Evolutionary conservation across 2,329 filamentous ascomycete species (phyloP).

Genomic region (Trichoderma endophyticum): DNA sequence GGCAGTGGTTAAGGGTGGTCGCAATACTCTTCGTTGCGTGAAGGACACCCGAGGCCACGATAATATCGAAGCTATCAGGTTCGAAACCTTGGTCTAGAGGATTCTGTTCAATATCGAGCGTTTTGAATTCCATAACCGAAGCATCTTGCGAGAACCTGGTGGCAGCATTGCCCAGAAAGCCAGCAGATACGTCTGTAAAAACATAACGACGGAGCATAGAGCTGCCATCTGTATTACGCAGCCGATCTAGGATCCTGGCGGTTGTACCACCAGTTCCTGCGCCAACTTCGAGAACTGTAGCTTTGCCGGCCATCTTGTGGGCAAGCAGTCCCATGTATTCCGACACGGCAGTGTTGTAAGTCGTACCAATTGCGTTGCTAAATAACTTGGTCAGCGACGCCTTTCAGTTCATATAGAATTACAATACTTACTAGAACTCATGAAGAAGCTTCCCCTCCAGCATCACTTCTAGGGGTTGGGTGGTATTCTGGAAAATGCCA

Average conservation of each 20-base stretch:
- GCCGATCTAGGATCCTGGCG: no score
- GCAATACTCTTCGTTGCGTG: neutral
- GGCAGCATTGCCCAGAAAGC: neutral
- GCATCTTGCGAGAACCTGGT: neutral
- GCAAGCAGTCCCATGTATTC: neutral
- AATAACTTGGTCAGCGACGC: neutral
- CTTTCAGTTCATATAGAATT: no score
- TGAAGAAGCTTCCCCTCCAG: neutral
- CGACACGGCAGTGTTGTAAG: neutral
- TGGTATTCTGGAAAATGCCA: neutral
- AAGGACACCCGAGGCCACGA: neutral
- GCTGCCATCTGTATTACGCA: no score
- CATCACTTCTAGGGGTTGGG: neutral
- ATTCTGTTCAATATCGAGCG: no score
- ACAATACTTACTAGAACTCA: neutral
- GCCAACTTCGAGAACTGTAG: neutral
- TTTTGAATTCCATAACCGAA: neutral
- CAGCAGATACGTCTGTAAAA: neutral
- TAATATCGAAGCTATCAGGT: neutral
- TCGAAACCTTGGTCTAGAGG: neutral
- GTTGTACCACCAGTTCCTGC: no score
- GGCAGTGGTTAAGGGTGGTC: neutral
- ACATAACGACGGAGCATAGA: neutral
- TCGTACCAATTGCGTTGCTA: neutral
- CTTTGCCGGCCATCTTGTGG: neutral